Percentiles rank a stretch among this genome's conserved stretches.
phyloP scores from a whole-genome alignment of 768 basidiomycete species.

The Paxillus rubicundulus region DNA sequence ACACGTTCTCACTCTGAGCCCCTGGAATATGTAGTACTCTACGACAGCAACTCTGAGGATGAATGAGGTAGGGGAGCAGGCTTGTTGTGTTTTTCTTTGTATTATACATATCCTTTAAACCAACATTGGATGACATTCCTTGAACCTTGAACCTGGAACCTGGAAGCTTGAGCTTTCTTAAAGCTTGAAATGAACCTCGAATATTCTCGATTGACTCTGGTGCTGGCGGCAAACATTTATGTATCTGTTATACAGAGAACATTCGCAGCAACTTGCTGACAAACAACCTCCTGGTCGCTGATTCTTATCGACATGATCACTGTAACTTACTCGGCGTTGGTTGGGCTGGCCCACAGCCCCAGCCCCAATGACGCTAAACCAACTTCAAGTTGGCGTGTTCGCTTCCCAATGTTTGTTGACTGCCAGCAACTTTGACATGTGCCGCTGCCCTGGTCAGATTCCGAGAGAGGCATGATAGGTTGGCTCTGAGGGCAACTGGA shows the following conservation, averaged over 20 bases:
- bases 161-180: no score
- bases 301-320: background rate
- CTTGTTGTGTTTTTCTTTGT: conserved; percentile 6
- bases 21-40: conserved; percentile 69
- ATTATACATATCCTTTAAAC: background rate
- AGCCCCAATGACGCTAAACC: no score
- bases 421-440: background rate
- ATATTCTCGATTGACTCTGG: no score
- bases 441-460: no score
- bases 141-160: no score
- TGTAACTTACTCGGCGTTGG: no score
- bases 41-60: conserved; percentile 62
- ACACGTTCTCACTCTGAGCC: conserved; percentile 43
- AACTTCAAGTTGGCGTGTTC: background rate
- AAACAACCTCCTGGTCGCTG: background rate
- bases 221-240: no score
- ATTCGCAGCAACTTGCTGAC: background rate
- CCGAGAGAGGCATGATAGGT: background rate
- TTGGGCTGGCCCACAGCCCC: no score
- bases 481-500: background rate
- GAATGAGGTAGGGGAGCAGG: conserved; percentile 26
- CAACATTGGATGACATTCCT: no score
- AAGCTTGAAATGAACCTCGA: no score
- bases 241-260: no score
- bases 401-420: background rate